Evolutionary conservation across 441 rosid species (phyloP).

Genomic region (Arabidopsis hybrid): DNA sequence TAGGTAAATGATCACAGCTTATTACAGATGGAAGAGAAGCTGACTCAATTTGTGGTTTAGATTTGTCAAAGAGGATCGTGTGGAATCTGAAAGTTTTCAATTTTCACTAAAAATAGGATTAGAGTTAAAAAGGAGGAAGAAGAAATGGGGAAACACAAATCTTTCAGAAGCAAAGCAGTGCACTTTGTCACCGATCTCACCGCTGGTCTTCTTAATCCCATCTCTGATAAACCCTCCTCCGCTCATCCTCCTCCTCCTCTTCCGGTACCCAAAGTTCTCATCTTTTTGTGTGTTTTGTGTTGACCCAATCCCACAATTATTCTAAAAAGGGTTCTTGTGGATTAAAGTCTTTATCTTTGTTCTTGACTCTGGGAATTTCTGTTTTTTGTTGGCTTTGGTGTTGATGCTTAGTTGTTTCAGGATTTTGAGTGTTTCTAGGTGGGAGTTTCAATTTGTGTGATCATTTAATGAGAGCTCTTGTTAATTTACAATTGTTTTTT

Average conservation of each 20-base stretch:
- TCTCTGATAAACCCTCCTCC: constrained; percentile 84
- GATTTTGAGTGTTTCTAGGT: constrained; percentile 12
- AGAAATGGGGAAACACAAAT: constrained; percentile 75
- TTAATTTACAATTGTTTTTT: background rate
- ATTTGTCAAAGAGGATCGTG: constrained; percentile 19
- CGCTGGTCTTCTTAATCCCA: constrained; percentile 91
- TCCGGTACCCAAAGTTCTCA: constrained; percentile 44
- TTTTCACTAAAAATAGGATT: constrained; percentile 37
- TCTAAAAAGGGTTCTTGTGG: background rate
- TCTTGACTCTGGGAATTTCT: constrained; percentile 10
- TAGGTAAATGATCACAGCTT: constrained; percentile 38
- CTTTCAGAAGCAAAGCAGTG: constrained; percentile 91
- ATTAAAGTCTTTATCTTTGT: constrained; percentile 15
- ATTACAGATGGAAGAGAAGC: constrained; percentile 17
- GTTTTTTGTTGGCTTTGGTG: background rate
- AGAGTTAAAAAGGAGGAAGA: background rate
- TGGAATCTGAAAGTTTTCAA: constrained; percentile 24
- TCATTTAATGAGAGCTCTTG: constrained; percentile 7
- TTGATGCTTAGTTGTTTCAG: constrained; percentile 15
- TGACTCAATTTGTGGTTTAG: constrained; percentile 36
- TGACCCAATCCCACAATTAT: background rate
- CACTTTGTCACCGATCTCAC: constrained; percentile 93
- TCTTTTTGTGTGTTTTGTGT: background rate
- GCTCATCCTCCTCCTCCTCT: constrained; percentile 32
- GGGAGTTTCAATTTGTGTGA: constrained; percentile 20